Percentiles rank a stretch among this genome's conserved stretches.
These are phyloP conservation scores for Coelastrella sp. DNA, from an alignment of 139 green algal species.

Conservation along the genomic window DNA sequence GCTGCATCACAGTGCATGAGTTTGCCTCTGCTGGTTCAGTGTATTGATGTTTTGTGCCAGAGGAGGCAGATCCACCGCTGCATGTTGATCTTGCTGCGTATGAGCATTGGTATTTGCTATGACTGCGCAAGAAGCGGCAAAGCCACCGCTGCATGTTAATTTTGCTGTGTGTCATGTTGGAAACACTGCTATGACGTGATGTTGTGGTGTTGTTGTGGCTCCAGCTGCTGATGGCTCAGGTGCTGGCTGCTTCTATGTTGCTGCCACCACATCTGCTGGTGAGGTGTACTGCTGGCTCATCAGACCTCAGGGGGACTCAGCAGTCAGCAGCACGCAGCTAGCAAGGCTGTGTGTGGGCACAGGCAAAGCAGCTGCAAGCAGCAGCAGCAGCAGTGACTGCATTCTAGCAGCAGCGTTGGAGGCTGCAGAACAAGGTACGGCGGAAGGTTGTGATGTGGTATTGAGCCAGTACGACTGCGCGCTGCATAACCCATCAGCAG, in stretches of 20 bases:
- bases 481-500: no score
- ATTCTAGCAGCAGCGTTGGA: slow-evolving; percentile 52
- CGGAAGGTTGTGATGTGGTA: no score
- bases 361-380: background rate
- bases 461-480: no score
- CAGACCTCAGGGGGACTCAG: background rate
- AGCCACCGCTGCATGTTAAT: no score
- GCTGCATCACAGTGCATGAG: no score
- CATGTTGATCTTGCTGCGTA: no score
- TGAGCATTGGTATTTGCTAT: no score
- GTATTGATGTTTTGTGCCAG: no score
- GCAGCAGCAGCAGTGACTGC: slow-evolving; percentile 32
- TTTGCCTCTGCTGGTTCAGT: no score
- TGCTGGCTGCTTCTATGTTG: slow-evolving; percentile 54
- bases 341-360: slow-evolving; percentile 51
- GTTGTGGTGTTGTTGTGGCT: background rate
- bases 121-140: no score
- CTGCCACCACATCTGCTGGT: slow-evolving; percentile 63
- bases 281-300: slow-evolving; percentile 70
- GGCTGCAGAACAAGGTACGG: slow-evolving; percentile 32
- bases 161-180: no score
- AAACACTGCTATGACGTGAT: background rate
- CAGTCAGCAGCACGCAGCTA: slow-evolving; percentile 47
- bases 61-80: no score
- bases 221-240: slow-evolving; percentile 16